Conservation (phyloP, 1,139 yeast genomes). For the Arxiozyma bovina region DNA sequence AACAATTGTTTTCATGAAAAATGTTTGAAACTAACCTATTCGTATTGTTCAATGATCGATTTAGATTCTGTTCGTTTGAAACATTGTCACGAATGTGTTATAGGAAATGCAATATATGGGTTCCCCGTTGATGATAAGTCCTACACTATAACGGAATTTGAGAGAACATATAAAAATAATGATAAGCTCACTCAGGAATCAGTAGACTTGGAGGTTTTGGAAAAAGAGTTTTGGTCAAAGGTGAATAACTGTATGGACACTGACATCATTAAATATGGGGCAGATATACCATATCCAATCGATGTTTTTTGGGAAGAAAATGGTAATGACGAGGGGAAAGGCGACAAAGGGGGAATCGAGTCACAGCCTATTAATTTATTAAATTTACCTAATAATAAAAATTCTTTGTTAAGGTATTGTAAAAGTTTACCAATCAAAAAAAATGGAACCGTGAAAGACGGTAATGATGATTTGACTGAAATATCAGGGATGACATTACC, state of each 20-base stretch:
- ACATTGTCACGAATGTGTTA: constrained; percentile 64
- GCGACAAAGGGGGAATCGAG: constrained; percentile 4
- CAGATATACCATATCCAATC: constrained; percentile 56
- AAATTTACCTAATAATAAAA: constrained; percentile 55
- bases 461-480: constrained; percentile 25
- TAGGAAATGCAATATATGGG: constrained; percentile 85
- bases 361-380: constrained; percentile 61
- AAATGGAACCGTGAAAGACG: constrained; percentile 8
- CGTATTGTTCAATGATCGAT: too few species aligned
- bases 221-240: constrained; percentile 50
- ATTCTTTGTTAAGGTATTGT: constrained; percentile 53
- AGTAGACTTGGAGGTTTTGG: constrained; percentile 36
- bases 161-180: constrained; percentile 31
- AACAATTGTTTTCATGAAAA: constrained; percentile 1
- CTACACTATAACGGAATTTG: constrained; percentile 55
- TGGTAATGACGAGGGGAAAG: not conserved
- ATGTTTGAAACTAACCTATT: not conserved
- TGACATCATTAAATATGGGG: constrained; percentile 61
- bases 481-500: constrained; percentile 77
- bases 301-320: too few species aligned
- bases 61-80: constrained; percentile 14
- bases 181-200: constrained; percentile 6
- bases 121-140: constrained; percentile 64
- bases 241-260: constrained; percentile 40
- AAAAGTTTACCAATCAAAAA: constrained; percentile 30